Percentiles rank a stretch among this genome's conserved stretches.
These are phyloP conservation scores for Periconia digitata DNA, from an alignment of 2,329 filamentous ascomycete species.

Conservation along the genomic window DNA sequence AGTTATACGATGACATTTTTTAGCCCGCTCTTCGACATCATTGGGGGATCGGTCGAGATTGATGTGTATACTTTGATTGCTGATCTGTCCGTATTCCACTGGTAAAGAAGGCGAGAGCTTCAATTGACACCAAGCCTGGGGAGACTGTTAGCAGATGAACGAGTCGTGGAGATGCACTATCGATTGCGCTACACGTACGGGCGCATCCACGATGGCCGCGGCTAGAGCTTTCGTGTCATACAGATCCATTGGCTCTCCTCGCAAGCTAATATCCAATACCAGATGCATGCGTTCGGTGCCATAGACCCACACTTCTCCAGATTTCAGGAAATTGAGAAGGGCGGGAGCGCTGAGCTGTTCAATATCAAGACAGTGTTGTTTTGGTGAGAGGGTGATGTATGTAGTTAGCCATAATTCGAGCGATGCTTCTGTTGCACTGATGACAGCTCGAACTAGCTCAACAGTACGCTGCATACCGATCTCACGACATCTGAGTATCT, in stretches of 20 bases:
- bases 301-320: conserved; percentile 34
- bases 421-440: conserved; percentile 22
- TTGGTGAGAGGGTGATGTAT: conserved; percentile 37
- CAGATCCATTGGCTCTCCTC: conserved; percentile 25
- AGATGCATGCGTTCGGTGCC: conserved; percentile 37
- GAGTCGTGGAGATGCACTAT: not conserved
- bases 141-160: conserved; percentile 2
- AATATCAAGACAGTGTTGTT: conserved; percentile 25
- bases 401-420: conserved; percentile 41
- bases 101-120: conserved; percentile 25
- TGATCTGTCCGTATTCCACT: not conserved
- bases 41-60: conserved; percentile 20
- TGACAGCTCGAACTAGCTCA: conserved; percentile 39
- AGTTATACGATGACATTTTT: conserved; percentile 22
- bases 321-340: conserved; percentile 23
- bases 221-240: conserved; percentile 22
- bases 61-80: conserved; percentile 17
- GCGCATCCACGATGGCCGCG: conserved; percentile 27
- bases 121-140: conserved; percentile 40
- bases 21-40: conserved; percentile 5
- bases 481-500: too few relatives aligned
- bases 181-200: conserved; percentile 21
- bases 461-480: conserved; percentile 26
- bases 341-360: conserved; percentile 16
- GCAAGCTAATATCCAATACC: conserved; percentile 23